Evolutionary conservation across 2,329 filamentous ascomycete species (phyloP).

Genomic region (Aspergillus tanneri): DNA sequence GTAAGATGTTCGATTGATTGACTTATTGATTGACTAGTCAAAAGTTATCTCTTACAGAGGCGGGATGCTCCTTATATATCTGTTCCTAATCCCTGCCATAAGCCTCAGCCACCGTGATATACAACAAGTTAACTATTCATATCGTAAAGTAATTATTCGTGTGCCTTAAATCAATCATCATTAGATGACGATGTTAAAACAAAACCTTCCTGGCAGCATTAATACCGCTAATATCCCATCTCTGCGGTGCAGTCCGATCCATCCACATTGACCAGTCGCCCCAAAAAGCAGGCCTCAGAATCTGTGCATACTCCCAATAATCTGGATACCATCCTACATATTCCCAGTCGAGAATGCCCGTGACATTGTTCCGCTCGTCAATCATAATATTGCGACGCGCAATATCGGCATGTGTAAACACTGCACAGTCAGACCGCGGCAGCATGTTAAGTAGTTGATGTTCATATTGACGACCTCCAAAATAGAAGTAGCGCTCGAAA

Average conservation of each 20-base stretch:
- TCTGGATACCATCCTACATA: slow-evolving; percentile 42
- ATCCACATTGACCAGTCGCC: slow-evolving; percentile 30
- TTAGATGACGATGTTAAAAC: no score
- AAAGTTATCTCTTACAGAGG: neutral
- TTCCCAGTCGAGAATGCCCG: slow-evolving; percentile 46
- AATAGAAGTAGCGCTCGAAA: slow-evolving; percentile 27
- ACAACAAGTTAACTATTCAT: no score
- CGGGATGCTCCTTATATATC: neutral
- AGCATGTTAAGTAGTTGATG: slow-evolving; percentile 25
- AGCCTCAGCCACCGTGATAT: neutral
- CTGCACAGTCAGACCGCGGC: slow-evolving; percentile 21
- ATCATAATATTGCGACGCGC: slow-evolving; percentile 37
- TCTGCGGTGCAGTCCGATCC: slow-evolving; percentile 27
- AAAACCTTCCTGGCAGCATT: slow-evolving; percentile 25
- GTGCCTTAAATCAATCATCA: no score
- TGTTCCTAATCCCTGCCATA: neutral
- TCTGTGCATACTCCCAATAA: slow-evolving; percentile 45
- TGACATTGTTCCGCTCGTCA: slow-evolving; percentile 19
- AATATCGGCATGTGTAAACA: slow-evolving; percentile 38
- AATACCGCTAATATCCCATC: slow-evolving; percentile 30
- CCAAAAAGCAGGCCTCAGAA: slow-evolving; percentile 26
- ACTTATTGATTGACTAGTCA: neutral
- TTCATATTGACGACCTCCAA: slow-evolving; percentile 20
- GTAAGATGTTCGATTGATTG: neutral
- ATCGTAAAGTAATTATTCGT: no score